Evolutionary conservation across 768 basidiomycete species (phyloP), one percentile per base, ranked within the genome.

Genomic region (Boletus rubroflammeus): DNA sequence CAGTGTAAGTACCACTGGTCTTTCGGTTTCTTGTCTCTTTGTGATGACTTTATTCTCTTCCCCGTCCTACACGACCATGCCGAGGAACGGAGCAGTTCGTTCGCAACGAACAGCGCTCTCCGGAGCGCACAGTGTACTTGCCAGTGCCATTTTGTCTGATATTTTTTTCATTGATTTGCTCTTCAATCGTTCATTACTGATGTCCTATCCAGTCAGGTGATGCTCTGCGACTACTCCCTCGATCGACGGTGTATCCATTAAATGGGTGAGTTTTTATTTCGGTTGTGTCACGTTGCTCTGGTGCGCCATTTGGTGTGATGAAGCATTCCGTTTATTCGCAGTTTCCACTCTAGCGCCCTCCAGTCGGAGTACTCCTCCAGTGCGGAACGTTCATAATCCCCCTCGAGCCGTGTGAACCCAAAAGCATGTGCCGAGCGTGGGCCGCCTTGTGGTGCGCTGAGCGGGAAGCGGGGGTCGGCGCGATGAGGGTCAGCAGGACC

Each of bases 1-100:
- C 32, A n/a, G 14, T 41, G 64, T 71, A 11, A 59, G 67, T 66
- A 4, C 44, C 26, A 0, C 13, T 13, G 35, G 1, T 19, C 28
- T 44, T 40, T 40, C 10, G 5, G 31, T 31, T 50, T 26, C 7
- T 23, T 11, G 41, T 56, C 34, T 57, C 39, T 57, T 48, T 52
- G 17, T 55, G 85, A 88, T 88, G 86, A 85, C 81, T 78, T 78
- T 78, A 81, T 89, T 89, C 88, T 89, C 86, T 90, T 89, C 87
- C 87, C 87, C 87, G 86, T 85, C 87, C 73, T 89, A 89, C 67
- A 85, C 87, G 88, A 89, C 88, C 81, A 84, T 90, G 88, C 77
- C 83, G 87, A 88, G 86, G 69, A 76, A 81, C 71, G 88, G 86
- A 86, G 85, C 63, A 67, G 83, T 85, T 78, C 79, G 83, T 87